Conservation (phyloP, 352 stramenopile genomes). For the Phytopythium cucurbitacearum region DNA sequence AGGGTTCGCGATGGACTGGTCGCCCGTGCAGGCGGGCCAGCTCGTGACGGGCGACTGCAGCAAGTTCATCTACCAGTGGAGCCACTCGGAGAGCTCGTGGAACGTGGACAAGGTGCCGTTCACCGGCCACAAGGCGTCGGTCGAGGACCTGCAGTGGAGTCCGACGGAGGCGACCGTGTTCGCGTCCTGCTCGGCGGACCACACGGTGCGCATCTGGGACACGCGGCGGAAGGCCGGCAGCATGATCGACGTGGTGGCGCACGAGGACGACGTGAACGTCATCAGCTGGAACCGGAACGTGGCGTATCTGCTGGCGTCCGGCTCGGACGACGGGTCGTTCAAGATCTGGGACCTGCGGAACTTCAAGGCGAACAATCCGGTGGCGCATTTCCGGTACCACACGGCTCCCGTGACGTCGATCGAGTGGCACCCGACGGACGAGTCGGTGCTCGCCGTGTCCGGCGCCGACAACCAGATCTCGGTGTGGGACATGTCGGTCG, state of each 20-base stretch:
- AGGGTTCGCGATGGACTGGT: conserved; percentile 99
- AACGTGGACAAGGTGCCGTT: conserved; percentile 89
- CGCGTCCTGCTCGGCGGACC: conserved; percentile 92
- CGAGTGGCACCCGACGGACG: conserved; percentile 99
- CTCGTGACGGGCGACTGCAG: conserved; percentile 96
- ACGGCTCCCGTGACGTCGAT: conserved; percentile 96
- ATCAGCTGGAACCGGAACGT: conserved; percentile 98
- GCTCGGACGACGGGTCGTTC: conserved; percentile 96
- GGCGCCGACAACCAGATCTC: conserved; percentile 96
- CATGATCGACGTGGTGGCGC: conserved; percentile 93
- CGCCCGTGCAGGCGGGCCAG: conserved; percentile 74
- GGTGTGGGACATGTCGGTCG: conserved; percentile 99
- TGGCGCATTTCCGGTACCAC: conserved; percentile 95
- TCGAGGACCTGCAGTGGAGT: conserved; percentile 99
- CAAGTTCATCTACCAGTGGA: conserved; percentile 96
- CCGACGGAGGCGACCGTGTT: conserved; percentile 97
- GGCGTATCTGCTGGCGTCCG: conserved; percentile 95
- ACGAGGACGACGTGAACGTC: conserved; percentile 98
- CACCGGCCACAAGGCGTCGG: conserved; percentile 87
- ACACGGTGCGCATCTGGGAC: conserved; percentile 97
- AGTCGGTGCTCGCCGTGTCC: conserved; percentile 95
- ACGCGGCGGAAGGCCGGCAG: conserved; percentile 89
- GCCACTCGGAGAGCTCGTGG: conserved; percentile 71
- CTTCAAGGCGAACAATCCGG: conserved; percentile 86
- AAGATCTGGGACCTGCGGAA: conserved; percentile 97